Conservation (phyloP, 169 alveolate genomes). For the Cryptosporidium viatorum region DNA sequence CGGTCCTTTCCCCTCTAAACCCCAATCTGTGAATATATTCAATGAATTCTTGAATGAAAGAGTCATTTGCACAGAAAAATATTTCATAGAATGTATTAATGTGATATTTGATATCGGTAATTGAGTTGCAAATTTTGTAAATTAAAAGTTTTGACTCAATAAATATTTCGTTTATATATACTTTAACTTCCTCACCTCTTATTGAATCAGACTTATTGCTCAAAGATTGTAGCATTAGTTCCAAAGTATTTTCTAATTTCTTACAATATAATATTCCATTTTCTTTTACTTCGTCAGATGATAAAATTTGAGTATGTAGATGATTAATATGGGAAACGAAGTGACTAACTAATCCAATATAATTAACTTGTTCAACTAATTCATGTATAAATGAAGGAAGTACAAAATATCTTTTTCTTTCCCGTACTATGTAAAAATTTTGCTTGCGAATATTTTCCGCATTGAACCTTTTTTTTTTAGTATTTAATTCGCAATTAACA, state of each 20-base stretch:
- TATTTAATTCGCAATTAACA: background rate
- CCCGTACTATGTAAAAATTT: background rate
- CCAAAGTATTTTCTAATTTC: background rate
- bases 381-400: slow-evolving; percentile 19
- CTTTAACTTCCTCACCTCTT: background rate
- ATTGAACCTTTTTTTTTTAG: background rate
- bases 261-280: background rate
- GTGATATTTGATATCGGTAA: background rate
- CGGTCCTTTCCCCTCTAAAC: slow-evolving; percentile 4
- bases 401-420: background rate
- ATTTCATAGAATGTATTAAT: slow-evolving; percentile 36
- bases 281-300: background rate
- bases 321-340: background rate
- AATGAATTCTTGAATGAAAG: slow-evolving; percentile 45
- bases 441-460: background rate
- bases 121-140: slow-evolving; percentile 8
- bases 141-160: background rate
- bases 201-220: background rate
- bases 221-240: background rate
- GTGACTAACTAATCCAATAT: slow-evolving; percentile 32
- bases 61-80: slow-evolving; percentile 37
- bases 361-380: slow-evolving; percentile 1
- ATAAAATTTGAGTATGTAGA: background rate
- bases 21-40: slow-evolving; percentile 6
- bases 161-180: background rate